These are phyloP conservation scores for Zea luxurians DNA, from an alignment of 176 grass and related monocot species.

Conservation along the genomic window DNA sequence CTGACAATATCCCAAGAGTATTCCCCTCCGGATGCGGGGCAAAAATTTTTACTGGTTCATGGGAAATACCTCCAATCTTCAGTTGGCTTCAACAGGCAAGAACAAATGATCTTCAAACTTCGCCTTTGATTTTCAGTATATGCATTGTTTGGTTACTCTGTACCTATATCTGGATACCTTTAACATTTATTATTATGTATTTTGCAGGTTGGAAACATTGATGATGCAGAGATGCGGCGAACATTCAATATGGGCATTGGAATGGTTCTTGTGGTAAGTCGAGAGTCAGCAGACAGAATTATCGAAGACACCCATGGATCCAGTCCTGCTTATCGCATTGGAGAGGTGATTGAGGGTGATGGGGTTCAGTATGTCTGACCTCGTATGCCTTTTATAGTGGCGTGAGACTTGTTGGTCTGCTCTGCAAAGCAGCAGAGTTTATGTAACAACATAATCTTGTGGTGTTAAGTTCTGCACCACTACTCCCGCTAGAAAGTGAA, in stretches of 20 bases:
- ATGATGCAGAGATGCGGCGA: constrained; percentile 78
- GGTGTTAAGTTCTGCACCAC: constrained; percentile 18
- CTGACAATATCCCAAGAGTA: constrained; percentile 83
- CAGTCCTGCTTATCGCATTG: constrained; percentile 50
- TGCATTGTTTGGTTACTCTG: neutral
- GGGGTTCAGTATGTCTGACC: constrained; percentile 62
- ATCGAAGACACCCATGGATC: constrained; percentile 37
- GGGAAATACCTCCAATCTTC: constrained; percentile 74
- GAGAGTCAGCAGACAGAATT: constrained; percentile 52
- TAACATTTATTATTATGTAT: neutral
- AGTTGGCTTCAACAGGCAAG: constrained; percentile 74
- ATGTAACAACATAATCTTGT: constrained; percentile 15
- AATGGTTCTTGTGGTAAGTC: constrained; percentile 81
- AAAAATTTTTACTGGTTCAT: constrained; percentile 61
- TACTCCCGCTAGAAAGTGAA: constrained; percentile 18
- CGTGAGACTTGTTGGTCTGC: neutral
- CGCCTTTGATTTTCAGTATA: neutral
- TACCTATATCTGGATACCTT: neutral
- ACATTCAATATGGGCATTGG: constrained; percentile 96
- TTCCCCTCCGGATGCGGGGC: constrained; percentile 72
- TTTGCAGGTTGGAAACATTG: constrained; percentile 73
- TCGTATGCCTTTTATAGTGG: neutral
- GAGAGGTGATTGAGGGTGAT: constrained; percentile 71
- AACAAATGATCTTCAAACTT: neutral
- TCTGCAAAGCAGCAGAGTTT: constrained; percentile 14